Evolutionary conservation across 1,139 yeast genomes (phyloP).

Genomic region (Debaryomycetaceae sp.): DNA sequence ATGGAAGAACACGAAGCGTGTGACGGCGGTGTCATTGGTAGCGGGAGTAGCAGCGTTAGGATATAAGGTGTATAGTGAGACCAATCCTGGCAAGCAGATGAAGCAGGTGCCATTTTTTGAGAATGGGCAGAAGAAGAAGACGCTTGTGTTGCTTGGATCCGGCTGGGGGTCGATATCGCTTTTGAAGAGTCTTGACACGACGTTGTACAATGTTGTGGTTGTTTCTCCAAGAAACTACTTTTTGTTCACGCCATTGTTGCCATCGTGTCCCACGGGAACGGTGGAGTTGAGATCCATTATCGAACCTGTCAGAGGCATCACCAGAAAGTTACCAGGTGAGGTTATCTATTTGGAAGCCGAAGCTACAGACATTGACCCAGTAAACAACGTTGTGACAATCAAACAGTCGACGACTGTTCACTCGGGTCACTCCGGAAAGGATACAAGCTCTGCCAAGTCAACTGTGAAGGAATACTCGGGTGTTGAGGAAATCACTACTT

Average conservation of each 20-base stretch:
- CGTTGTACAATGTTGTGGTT: slow-evolving; percentile 81
- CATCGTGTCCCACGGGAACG: slow-evolving; percentile 92
- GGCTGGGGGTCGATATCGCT: slow-evolving; percentile 93
- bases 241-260: slow-evolving; percentile 88
- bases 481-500: slow-evolving; percentile 44
- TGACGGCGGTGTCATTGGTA: slow-evolving; percentile 24
- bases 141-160: slow-evolving; percentile 83
- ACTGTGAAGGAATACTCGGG: slow-evolving; percentile 39
- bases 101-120: slow-evolving; percentile 56
- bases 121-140: slow-evolving; percentile 78
- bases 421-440: slow-evolving; percentile 53
- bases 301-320: slow-evolving; percentile 77
- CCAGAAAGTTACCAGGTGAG: slow-evolving; percentile 69
- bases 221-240: slow-evolving; percentile 95
- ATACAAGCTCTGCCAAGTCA: slow-evolving; percentile 50
- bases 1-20: slow-evolving; percentile 30
- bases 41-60: slow-evolving; percentile 48
- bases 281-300: slow-evolving; percentile 86
- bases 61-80: slow-evolving; percentile 58
- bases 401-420: slow-evolving; percentile 52
- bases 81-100: slow-evolving; percentile 55
- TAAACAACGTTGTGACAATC: slow-evolving; percentile 57
- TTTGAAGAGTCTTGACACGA: slow-evolving; percentile 80
- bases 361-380: slow-evolving; percentile 78
- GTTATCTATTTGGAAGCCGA: slow-evolving; percentile 89